These are phyloP conservation scores for Thuja plicata DNA, from an alignment of 83 land plant species.

Conservation along the genomic window DNA sequence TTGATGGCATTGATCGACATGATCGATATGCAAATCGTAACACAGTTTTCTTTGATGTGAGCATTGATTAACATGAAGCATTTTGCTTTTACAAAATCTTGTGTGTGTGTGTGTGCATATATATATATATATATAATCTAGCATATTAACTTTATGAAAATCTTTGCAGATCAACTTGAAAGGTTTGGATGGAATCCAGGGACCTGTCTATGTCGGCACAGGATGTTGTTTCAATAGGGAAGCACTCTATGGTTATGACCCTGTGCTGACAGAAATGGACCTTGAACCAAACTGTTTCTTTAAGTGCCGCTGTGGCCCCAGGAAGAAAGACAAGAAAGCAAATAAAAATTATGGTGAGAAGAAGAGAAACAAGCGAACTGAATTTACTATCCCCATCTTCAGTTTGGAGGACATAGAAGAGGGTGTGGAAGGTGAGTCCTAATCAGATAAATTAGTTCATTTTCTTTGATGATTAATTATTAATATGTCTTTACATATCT, in stretches of 20 bases:
- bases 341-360: constrained; percentile 26
- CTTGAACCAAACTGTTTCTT: constrained; percentile 18
- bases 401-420: constrained; percentile 39
- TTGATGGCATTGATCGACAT: constrained; percentile 76
- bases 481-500: neutral
- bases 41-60: constrained; percentile 85
- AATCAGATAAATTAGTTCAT: neutral
- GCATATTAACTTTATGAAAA: neutral
- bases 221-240: constrained; percentile 39
- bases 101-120: too few relatives aligned
- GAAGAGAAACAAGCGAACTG: constrained; percentile 18
- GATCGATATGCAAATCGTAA: constrained; percentile 88
- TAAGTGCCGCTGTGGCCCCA: constrained; percentile 27
- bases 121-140: neutral
- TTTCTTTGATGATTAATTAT: neutral
- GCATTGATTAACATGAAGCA: constrained; percentile 10
- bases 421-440: constrained; percentile 18
- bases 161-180: constrained; percentile 33
- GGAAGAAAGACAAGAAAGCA: constrained; percentile 19
- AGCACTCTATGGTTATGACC: constrained; percentile 45
- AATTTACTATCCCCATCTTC: constrained; percentile 29
- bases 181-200: constrained; percentile 41
- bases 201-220: constrained; percentile 43
- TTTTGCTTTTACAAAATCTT: neutral
- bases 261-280: constrained; percentile 24